Base-by-base conservation (phyloP, 169 alveolate genomes). In the Eimeria nieschulzi region DNA sequence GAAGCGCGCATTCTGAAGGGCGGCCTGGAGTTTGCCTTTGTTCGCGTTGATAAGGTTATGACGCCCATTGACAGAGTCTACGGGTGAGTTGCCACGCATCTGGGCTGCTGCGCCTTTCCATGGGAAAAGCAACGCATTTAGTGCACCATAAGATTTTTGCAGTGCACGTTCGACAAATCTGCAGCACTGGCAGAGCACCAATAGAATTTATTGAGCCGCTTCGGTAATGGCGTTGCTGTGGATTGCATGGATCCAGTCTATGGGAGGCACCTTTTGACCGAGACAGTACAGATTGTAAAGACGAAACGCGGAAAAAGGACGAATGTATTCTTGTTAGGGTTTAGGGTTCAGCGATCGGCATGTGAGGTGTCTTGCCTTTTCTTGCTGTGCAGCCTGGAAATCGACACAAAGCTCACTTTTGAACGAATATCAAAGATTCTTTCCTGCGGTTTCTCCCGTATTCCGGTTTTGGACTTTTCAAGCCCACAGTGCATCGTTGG, bases 1-100 rank as follows among this genome's bases (percentile, higher is more conserved):
- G 94, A 92, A 25, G 92, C 92, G 13, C 86, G 78, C 13, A 92
- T 92, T 10, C 75, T 92, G 26, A 63, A 73, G 56, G 94, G 94
- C 15, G 94, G 92, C 5, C 82, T 92, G 71, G 84, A 83, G 39
- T 76, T 92, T 56, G 75, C 92, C 12, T 46, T 55, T 76, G 21
- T n/a, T 9, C 33, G 64, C 9, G 92, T 68, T 9, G 64, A 53
- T 55, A 79, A 72, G 51, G 92, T 26, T 19, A 92, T 92, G 94
- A 92, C 92, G 53, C 94, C 92, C 13, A 51, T 83, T 10, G 83
- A 92, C 23, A 26, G 39, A 23, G 92, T 92, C 39, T 92, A 23
- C 83, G 94, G 94, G 91, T 87, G 33, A 46, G 92, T 5, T 1
- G 3, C 46, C 46, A 33, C 0, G 46, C 46, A 33, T 17, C 70